These are phyloP conservation scores for Rhipidocladum racemiflorum DNA, from an alignment of 176 grass and related monocot species.

Conservation along the genomic window DNA sequence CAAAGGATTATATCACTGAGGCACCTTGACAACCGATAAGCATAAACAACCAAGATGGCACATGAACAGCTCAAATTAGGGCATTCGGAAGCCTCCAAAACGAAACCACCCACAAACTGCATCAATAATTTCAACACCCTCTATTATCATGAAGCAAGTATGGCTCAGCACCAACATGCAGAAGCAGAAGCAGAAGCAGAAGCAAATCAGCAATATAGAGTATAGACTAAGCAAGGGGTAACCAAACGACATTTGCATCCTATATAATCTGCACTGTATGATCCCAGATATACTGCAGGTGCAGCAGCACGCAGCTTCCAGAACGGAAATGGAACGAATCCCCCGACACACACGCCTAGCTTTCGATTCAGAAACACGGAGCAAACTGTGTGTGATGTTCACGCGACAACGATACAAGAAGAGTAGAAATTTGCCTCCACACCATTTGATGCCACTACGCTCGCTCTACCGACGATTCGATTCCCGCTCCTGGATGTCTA, in stretches of 20 bases:
- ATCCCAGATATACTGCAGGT: conserved; percentile 30
- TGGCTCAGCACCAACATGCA: neutral
- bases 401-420: conserved; percentile 10
- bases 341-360: conserved; percentile 41
- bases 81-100: neutral
- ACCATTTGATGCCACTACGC: conserved; percentile 24
- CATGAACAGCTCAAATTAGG: neutral
- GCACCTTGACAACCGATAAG: neutral
- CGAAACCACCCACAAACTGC: neutral
- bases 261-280: conserved; percentile 11
- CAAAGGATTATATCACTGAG: neutral
- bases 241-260: neutral
- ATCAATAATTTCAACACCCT: neutral
- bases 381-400: conserved; percentile 14
- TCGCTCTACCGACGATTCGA: neutral
- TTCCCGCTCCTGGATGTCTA: conserved; percentile 29
- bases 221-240: neutral
- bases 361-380: conserved; percentile 34
- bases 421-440: conserved; percentile 12
- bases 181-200: neutral
- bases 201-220: too few relatives aligned
- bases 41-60: neutral
- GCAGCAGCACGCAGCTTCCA: conserved; percentile 26
- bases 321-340: conserved; percentile 31
- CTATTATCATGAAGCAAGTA: neutral